Evolutionary conservation across 805 yeast genomes (phyloP), one percentile per base, ranked within the genome.

Genomic region (Komagataella kurtzmanii): DNA sequence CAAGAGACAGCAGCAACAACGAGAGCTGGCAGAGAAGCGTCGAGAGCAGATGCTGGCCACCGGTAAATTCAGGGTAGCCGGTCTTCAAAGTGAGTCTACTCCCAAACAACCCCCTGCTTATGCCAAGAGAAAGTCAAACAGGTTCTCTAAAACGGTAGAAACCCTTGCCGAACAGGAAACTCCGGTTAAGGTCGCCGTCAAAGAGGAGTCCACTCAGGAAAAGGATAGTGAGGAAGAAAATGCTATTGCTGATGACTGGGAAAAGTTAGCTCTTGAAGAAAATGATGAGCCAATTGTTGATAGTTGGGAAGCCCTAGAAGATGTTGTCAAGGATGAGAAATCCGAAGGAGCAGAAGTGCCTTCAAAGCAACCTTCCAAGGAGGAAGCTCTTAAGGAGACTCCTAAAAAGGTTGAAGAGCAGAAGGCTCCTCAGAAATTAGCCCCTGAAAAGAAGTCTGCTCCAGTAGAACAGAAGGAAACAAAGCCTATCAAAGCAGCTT

Each of bases 1-100:
- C 54, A 93, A 88, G 73, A 91, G 90, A 65, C 99, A 93, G 75
- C 88, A 86, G 70, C 96, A 89, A 68, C 96, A 89, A 65, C 86
- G 87, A 71, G 87, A 82, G 51, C 68, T 82, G 45, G 79, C 83
- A 61, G 97, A 91, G 64, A 85, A 86, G 65, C 88, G 98, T 72
- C 85, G 95, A 67, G 86, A 86, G 57, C 89, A 83, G 61, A 73
- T 91, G 55, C 75, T 91, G 57, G 83, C 83, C 54, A 71, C 89
- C 43, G 85, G 88, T 55, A 79, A 80, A 62, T 75, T 89, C 47
- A 71, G 70, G 48, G 87, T 90, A 61, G 85, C 87, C 24, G 98
- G 90, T 54, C 75, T 90, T 55, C 73, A 72, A 54, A 66, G 59
- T 12, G 59, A 54, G 30, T 63, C 56, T 6, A 50, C 57, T 8